phyloP scores from a whole-genome alignment of 2,329 filamentous ascomycete genomes.

The Leptographium galeiforme region DNA sequence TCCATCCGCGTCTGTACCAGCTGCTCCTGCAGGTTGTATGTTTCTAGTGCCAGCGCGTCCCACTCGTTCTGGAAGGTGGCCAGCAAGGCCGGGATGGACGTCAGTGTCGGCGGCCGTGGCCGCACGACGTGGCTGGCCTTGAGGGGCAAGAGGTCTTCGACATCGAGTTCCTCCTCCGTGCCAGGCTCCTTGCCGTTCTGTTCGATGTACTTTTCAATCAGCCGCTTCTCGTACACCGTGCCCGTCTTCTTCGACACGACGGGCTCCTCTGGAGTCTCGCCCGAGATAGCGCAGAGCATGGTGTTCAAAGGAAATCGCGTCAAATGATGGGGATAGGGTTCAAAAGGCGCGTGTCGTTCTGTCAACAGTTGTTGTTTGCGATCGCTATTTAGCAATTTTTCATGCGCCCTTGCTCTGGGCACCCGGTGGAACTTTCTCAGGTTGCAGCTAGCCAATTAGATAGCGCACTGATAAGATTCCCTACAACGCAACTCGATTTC shows the following conservation, averaged over 20 bases:
- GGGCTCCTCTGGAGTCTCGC: constrained; percentile 87
- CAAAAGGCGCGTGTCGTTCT: neutral
- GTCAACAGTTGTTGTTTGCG: neutral
- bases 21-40: constrained; percentile 81
- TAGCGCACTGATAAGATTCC: constrained; percentile 7
- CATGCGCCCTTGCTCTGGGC: neutral
- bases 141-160: constrained; percentile 78
- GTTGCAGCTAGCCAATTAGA: constrained; percentile 7
- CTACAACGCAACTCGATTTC: neutral
- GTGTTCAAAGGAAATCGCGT: neutral
- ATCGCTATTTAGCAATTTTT: neutral
- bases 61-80: constrained; percentile 96
- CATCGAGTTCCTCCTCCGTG: constrained; percentile 69
- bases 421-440: constrained; percentile 8
- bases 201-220: constrained; percentile 89
- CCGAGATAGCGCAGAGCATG: constrained; percentile 49
- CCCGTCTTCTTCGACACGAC: constrained; percentile 87
- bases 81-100: constrained; percentile 88
- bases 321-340: neutral
- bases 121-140: constrained; percentile 73
- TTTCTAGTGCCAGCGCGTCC: constrained; percentile 86
- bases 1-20: constrained; percentile 84
- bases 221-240: constrained; percentile 83
- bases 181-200: constrained; percentile 88
- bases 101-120: constrained; percentile 82